Evolutionary conservation across 805 yeast species (phyloP), one percentile per base, ranked within the genome.

Genomic region (Candida ascalaphidarum): DNA sequence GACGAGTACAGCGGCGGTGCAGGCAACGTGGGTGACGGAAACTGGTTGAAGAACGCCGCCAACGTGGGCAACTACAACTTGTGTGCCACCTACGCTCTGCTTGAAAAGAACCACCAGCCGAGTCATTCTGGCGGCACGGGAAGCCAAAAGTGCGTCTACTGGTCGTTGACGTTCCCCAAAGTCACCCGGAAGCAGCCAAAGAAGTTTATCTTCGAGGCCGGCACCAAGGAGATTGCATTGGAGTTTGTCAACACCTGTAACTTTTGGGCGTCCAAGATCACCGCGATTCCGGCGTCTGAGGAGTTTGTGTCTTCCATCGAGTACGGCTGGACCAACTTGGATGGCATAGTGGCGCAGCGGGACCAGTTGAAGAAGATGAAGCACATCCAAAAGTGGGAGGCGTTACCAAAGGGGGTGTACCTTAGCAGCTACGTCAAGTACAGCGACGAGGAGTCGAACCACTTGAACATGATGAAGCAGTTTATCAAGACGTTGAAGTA

Each of bases 221-320:
- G 79, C 8, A 74, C 83, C 10, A 48, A 59, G 14, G 81, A 77
- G 39, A 71, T 72, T 33, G 92, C 95, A 0, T 55, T 58, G 23
- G 81, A 75, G 44, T 83, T 72, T 51, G 74, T 81, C 11, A 71
- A 78, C 40, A 74, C 89, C 4, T 77, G 92, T 53, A 86, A 85
- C 51, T 86, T 82, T 49, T 86, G 96, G 95, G 83, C 94, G 2
- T 82, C 89, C 2, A 70, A 92, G 39, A 69, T 81, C 21, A 79
- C 94, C 5, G 79, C 86, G 11, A 77, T 83, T 13, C 95, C 95
- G 3, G 65, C 76, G 0, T 47, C 52, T 33, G 81, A 77, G 43
- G 79, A 75, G 31, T 75, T 80, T 36, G 65, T 82, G 18, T 75
- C 85, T 2, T 77, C 89, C 30, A 70, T 77, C 33, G 94, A 86